Percentiles rank a stretch among this genome's conserved stretches.
Conservation (phyloP, 2,329 filamentous ascomycete species). For the Alternaria hordeiaustralica region DNA sequence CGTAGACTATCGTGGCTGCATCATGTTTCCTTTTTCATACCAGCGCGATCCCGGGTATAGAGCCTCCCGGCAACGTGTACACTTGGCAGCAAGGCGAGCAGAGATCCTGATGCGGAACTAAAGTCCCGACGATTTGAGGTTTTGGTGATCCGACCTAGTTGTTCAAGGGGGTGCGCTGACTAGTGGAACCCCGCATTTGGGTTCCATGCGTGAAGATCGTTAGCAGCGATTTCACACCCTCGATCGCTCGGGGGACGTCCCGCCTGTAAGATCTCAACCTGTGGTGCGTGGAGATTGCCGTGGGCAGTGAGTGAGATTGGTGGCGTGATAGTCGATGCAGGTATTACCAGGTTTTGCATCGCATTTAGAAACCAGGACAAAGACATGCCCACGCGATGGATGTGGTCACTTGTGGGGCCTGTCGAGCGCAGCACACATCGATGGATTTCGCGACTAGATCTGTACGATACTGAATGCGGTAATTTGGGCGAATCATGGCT, state of each 20-base stretch:
- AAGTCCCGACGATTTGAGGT: conserved; percentile 2
- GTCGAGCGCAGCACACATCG: background rate
- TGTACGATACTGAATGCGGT: background rate
- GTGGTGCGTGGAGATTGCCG: background rate
- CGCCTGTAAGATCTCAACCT: background rate
- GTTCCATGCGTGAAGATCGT: conserved; percentile 5
- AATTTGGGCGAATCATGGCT: conserved; percentile 9
- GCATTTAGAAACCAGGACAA: background rate
- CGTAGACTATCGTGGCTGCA: background rate
- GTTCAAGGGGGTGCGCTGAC: background rate
- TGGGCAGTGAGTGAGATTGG: background rate
- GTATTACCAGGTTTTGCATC: background rate
- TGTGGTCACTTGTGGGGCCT: background rate
- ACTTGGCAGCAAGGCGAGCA: background rate
- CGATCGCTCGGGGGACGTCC: conserved; percentile 1
- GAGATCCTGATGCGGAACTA: background rate
- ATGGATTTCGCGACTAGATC: background rate
- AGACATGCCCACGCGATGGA: background rate
- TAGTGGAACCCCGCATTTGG: conserved; percentile 3
- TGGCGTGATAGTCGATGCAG: background rate
- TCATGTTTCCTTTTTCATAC: background rate
- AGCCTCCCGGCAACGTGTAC: background rate
- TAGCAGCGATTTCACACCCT: background rate
- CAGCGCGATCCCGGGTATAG: background rate
- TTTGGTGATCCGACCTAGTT: background rate